Evolutionary conservation across 805 yeast species (phyloP).

Genomic region (Metschnikowia colocasiae): DNA sequence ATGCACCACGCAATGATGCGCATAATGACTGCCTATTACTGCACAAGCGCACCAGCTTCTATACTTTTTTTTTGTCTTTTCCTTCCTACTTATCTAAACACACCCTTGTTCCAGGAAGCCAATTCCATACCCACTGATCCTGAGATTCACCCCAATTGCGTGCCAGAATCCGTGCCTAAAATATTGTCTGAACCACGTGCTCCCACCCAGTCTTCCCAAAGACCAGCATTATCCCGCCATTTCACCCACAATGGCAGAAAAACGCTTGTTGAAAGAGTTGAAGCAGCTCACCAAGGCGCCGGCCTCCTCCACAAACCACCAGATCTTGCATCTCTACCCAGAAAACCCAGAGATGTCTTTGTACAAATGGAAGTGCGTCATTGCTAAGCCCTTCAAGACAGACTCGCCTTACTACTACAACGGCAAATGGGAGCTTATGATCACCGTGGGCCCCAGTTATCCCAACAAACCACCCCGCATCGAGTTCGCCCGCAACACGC

Average conservation of each 20-base stretch:
- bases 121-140: too few relatives aligned
- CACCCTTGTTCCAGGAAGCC: too few relatives aligned
- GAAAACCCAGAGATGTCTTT: slow-evolving; percentile 17
- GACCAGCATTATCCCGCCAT: background rate
- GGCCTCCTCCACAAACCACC: slow-evolving; percentile 27
- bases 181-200: too few relatives aligned
- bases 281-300: slow-evolving; percentile 31
- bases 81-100: background rate
- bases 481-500: slow-evolving; percentile 41
- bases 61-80: background rate
- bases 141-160: background rate
- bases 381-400: slow-evolving; percentile 24
- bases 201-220: background rate
- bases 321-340: slow-evolving; percentile 45
- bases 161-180: background rate
- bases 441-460: slow-evolving; percentile 45
- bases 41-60: background rate
- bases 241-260: slow-evolving; percentile 33
- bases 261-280: slow-evolving; percentile 37
- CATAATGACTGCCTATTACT: background rate
- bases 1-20: slow-evolving; percentile 2
- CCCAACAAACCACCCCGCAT: slow-evolving; percentile 60
- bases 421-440: slow-evolving; percentile 50
- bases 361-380: slow-evolving; percentile 15
- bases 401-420: slow-evolving; percentile 49